Base-by-base conservation (phyloP, 2,329 filamentous ascomycete species). In the Alternaria postmessia region DNA sequence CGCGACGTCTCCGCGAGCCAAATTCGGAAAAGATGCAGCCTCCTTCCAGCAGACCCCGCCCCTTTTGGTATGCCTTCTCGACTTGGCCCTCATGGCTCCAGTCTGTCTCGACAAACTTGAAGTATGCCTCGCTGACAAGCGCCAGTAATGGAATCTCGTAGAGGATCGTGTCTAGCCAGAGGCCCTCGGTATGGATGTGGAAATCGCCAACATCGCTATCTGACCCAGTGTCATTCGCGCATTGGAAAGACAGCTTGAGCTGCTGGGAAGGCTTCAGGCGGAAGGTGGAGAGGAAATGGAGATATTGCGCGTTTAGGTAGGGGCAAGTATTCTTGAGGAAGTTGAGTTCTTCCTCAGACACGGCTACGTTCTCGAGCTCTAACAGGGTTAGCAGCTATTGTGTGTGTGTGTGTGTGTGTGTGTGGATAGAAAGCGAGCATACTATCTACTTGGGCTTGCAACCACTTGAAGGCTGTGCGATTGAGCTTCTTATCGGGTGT, bases 121-220 rank as follows among this genome's bases (percentile, higher is more conserved):
- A 99, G 81, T 97, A 99, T 51, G 95, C 93, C 79, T 99, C 94
- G 48, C 93, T 97, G 1, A 94, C 92, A 65, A 99, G 80, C 3
- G 96, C 93, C 20, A 99, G 85, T 22, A 99, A 85, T 0, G 95
- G 95, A 59, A 99, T 97, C 81, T 99, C 95, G 81, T 99, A 99
- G 24, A 99, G 87, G 59, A 99, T 99, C 0, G 95, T 98, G 68
- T 97, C 93, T 8, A 93, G 87, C 95, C 95, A 99, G 55, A 89
- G 83, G 9, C 95, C 95, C 69, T 89, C 88, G 64, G 96, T 90
- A 41, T 88, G 82, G 65, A 98, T 88, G 68, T 90, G 83, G 51
- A 97, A 81, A 60, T 94, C 90, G 43, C 95, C 95, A 43, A 90
- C 70, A 38, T 80, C 75, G 59, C 90, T 88, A 60, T 91, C 90